A percentile compares a stretch with the other conserved stretches of the same genome.
Evolutionary conservation across 2,329 filamentous ascomycete genomes (phyloP).

Genomic region (Apiospora sp.): DNA sequence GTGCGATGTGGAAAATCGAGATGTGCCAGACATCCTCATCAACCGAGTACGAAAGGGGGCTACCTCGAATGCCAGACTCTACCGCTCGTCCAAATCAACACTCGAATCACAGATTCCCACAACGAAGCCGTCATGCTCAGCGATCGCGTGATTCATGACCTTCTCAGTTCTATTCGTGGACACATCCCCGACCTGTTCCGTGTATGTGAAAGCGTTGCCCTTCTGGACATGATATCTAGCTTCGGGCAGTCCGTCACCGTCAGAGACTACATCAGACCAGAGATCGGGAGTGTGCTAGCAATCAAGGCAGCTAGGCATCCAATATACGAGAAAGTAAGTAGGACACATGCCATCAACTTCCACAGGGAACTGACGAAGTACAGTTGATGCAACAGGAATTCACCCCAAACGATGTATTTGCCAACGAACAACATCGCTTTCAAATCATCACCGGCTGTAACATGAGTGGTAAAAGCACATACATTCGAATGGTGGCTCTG

Average conservation of each 20-base stretch:
- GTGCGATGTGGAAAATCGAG: slow-evolving; percentile 66
- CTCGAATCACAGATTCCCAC: slow-evolving; percentile 80
- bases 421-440: slow-evolving; percentile 80
- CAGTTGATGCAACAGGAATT: slow-evolving; percentile 72
- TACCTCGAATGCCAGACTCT: slow-evolving; percentile 88
- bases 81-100: slow-evolving; percentile 81
- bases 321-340: slow-evolving; percentile 71
- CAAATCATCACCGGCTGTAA: slow-evolving; percentile 96
- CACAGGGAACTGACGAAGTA: slow-evolving; percentile 22
- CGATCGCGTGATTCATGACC: slow-evolving; percentile 75
- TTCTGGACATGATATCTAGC: slow-evolving; percentile 84
- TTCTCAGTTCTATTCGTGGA: slow-evolving; percentile 76
- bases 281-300: slow-evolving; percentile 72
- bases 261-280: slow-evolving; percentile 67
- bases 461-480: slow-evolving; percentile 98
- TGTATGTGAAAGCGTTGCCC: slow-evolving; percentile 84
- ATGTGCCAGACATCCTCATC: slow-evolving; percentile 75
- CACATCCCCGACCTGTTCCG: slow-evolving; percentile 80
- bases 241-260: slow-evolving; percentile 79
- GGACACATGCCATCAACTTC: not conserved
- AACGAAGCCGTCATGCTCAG: slow-evolving; percentile 86
- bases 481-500: slow-evolving; percentile 85
- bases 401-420: slow-evolving; percentile 90
- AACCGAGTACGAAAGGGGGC: slow-evolving; percentile 77
- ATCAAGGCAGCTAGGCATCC: slow-evolving; percentile 81